Conservation (phyloP, 140 eudicot species). For the Stevia rebaudiana region DNA sequence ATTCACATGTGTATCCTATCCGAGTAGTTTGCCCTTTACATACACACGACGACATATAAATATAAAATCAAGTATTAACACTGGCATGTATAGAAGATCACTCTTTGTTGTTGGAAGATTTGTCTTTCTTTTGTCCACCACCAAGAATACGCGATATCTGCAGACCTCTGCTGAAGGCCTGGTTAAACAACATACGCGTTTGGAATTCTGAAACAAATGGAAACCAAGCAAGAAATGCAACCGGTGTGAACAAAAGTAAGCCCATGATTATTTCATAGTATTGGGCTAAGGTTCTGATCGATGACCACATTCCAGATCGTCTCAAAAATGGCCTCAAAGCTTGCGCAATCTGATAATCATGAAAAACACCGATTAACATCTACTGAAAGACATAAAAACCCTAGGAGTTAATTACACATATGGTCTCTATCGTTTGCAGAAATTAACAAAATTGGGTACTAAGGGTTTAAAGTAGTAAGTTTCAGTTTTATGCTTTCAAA, state of each 20-base stretch:
- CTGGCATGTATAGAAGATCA: slow-evolving; percentile 6
- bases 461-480: no score
- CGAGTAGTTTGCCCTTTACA: background rate
- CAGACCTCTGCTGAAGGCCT: slow-evolving; percentile 92
- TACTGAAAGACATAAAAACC: background rate
- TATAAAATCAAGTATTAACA: slow-evolving; percentile 6
- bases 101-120: slow-evolving; percentile 62
- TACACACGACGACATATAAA: background rate
- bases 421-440: no score
- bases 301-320: slow-evolving; percentile 57
- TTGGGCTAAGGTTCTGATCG: slow-evolving; percentile 64
- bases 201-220: slow-evolving; percentile 93
- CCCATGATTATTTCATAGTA: slow-evolving; percentile 78
- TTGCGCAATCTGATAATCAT: slow-evolving; percentile 60
- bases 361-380: slow-evolving; percentile 2
- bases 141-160: slow-evolving; percentile 95
- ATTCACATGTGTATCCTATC: background rate
- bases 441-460: no score
- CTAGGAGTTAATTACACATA: no score
- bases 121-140: slow-evolving; percentile 75
- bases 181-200: slow-evolving; percentile 89
- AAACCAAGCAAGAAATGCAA: slow-evolving; percentile 93
- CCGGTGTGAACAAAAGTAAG: slow-evolving; percentile 64
- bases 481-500: no score
- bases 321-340: slow-evolving; percentile 53